Percentiles rank a stretch among this genome's conserved stretches.
These are phyloP conservation scores for Danielozyma ontarioensis DNA, from an alignment of 805 yeast species.

Conservation along the genomic window DNA sequence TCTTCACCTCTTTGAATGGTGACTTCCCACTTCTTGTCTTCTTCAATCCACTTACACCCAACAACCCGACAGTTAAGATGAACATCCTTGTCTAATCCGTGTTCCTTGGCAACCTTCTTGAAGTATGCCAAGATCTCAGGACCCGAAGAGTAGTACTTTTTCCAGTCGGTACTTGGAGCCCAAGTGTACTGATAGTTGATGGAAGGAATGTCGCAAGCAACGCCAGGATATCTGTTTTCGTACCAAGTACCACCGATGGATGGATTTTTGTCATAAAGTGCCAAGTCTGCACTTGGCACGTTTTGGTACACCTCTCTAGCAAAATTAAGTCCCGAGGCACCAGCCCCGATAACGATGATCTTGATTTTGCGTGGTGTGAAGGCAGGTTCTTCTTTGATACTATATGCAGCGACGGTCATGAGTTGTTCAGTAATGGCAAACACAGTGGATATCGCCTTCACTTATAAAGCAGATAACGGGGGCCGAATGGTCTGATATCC, in stretches of 20 bases:
- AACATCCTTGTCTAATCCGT: constrained; percentile 2
- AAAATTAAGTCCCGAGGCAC: background rate
- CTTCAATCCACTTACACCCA: constrained; percentile 2
- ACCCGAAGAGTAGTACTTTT: constrained; percentile 2
- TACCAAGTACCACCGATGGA: constrained; percentile 7
- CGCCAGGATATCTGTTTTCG: constrained; percentile 6
- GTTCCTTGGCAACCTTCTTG: constrained; percentile 3
- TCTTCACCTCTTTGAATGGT: background rate
- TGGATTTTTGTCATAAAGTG: constrained; percentile 3
- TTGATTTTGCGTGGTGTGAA: too few species aligned
- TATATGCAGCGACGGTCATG: too few species aligned
- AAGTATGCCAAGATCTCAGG: constrained; percentile 4
- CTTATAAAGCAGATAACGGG: too few species aligned
- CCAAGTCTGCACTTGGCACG: constrained; percentile 4
- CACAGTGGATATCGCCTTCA: too few species aligned
- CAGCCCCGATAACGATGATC: too few species aligned
- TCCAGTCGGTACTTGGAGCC: constrained; percentile 3
- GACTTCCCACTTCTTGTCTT: constrained; percentile 1
- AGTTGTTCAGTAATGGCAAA: too few species aligned
- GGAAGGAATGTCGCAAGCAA: constrained; percentile 6
- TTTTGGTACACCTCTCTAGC: background rate
- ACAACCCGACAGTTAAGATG: constrained; percentile 1
- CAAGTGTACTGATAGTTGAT: constrained; percentile 2
- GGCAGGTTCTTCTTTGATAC: too few species aligned
- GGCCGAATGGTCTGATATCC: too few species aligned